phyloP scores from a whole-genome alignment of 1,284 basidiomycete genomes.

The Ganoderma lucidum region DNA sequence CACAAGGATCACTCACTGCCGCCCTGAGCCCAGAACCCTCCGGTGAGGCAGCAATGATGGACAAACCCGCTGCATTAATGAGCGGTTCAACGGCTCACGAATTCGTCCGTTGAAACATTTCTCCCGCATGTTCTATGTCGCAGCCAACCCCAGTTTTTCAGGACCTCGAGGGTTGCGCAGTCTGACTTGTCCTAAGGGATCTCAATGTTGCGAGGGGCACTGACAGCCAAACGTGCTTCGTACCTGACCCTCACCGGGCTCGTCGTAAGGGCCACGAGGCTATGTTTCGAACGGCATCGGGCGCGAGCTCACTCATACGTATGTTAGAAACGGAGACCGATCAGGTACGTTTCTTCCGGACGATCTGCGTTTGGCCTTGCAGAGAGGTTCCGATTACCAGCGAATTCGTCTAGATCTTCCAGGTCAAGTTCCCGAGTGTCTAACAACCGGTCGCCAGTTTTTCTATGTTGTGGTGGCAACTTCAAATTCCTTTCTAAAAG shows the following conservation, averaged over 20 bases:
- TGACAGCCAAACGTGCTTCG: neutral
- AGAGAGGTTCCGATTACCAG: neutral
- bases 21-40: neutral
- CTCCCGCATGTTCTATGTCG: neutral
- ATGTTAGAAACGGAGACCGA: slow-evolving; percentile 25
- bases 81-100: neutral
- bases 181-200: slow-evolving; percentile 1
- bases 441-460: neutral
- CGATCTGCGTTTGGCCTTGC: neutral
- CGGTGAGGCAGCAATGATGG: neutral
- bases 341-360: slow-evolving; percentile 18
- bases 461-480: neutral
- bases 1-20: neutral
- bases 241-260: neutral
- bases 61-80: neutral
- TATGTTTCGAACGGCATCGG: neutral
- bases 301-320: neutral
- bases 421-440: neutral
- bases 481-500: neutral
- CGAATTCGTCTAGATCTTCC: neutral
- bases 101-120: neutral
- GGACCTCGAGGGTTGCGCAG: neutral
- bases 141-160: neutral
- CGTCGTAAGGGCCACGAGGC: neutral
- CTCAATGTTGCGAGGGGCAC: neutral